Conservation (phyloP, 257 asterid genomes). For the Eustoma russellianum region DNA sequence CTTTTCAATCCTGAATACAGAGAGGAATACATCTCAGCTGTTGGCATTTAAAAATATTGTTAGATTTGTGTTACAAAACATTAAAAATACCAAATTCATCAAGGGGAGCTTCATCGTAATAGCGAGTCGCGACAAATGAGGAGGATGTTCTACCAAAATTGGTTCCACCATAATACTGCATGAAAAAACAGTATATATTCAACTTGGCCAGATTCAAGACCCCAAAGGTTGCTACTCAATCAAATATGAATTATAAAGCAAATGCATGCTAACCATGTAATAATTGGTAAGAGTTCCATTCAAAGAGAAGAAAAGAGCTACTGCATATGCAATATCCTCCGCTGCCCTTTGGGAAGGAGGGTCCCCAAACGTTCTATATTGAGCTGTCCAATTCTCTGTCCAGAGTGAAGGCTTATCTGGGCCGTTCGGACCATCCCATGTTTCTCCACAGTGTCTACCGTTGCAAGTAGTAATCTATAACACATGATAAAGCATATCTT, state of each 20-base stretch:
- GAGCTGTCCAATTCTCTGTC: constrained; percentile 99
- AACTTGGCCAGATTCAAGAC: not conserved
- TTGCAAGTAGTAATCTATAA: constrained; percentile 77
- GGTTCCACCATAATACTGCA: constrained; percentile 82
- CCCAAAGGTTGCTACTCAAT: not conserved
- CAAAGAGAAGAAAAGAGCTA: constrained; percentile 70
- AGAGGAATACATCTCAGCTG: not conserved
- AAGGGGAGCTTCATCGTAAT: constrained; percentile 94
- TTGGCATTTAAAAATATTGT: too few relatives aligned
- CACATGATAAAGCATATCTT: too few relatives aligned
- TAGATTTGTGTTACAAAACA: too few relatives aligned
- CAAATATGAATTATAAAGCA: too few relatives aligned
- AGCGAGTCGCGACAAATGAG: constrained; percentile 87
- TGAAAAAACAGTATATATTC: not conserved
- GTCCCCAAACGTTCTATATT: constrained; percentile 81
- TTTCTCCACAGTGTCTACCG: constrained; percentile 92
- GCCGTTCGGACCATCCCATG: constrained; percentile 74
- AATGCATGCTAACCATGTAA: constrained; percentile 52
- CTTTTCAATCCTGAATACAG: constrained; percentile 47
- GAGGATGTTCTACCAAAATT: constrained; percentile 84
- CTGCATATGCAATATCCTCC: constrained; percentile 71
- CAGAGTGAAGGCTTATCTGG: constrained; percentile 79
- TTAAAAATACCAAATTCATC: constrained; percentile 68
- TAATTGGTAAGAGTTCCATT: constrained; percentile 88
- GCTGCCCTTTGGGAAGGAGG: constrained; percentile 84